Conservation (phyloP, 2,329 filamentous ascomycete genomes). For the Sarocladiaceae sp. region DNA sequence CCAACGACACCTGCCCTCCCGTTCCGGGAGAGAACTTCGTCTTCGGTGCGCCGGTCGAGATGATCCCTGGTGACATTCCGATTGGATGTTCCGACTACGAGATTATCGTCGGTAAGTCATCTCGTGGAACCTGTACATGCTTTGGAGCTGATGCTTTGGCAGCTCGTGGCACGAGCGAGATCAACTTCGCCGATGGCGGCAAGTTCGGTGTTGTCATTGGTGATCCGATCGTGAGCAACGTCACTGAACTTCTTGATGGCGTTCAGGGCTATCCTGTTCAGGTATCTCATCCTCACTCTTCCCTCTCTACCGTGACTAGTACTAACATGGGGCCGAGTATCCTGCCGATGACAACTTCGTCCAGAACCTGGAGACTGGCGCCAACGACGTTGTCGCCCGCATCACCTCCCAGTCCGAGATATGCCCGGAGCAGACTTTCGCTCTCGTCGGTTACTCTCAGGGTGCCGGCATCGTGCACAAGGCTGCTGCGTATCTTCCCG, state of each 20-base stretch:
- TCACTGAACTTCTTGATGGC: conserved; percentile 10
- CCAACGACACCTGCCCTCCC: not conserved
- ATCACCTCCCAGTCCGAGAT: conserved; percentile 5
- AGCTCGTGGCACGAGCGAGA: conserved; percentile 14
- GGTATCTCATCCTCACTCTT: too few species aligned
- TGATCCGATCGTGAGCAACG: conserved; percentile 14
- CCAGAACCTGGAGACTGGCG: conserved; percentile 6
- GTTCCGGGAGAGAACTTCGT: not conserved
- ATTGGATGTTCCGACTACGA: conserved; percentile 13
- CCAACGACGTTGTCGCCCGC: conserved; percentile 11
- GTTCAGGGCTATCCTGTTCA: conserved; percentile 15
- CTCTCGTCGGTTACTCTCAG: conserved; percentile 15
- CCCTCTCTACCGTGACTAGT: not conserved
- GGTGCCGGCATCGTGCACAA: conserved; percentile 13
- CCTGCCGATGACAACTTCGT: conserved; percentile 10
- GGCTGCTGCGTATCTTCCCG: conserved; percentile 9
- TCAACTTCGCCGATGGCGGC: conserved; percentile 11
- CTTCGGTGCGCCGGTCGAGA: conserved; percentile 7
- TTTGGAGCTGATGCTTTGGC: not conserved
- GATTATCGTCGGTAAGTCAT: conserved; percentile 12
- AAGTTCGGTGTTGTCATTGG: conserved; percentile 15
- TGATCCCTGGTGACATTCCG: conserved; percentile 10
- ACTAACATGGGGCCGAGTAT: conserved; percentile 9
- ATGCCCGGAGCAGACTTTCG: conserved; percentile 14
- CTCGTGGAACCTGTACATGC: too few species aligned